Percentiles rank a stretch among this genome's conserved stretches.
These are phyloP conservation scores for Curvularia verruculosa DNA, from an alignment of 2,329 filamentous ascomycete genomes.

Conservation along the genomic window DNA sequence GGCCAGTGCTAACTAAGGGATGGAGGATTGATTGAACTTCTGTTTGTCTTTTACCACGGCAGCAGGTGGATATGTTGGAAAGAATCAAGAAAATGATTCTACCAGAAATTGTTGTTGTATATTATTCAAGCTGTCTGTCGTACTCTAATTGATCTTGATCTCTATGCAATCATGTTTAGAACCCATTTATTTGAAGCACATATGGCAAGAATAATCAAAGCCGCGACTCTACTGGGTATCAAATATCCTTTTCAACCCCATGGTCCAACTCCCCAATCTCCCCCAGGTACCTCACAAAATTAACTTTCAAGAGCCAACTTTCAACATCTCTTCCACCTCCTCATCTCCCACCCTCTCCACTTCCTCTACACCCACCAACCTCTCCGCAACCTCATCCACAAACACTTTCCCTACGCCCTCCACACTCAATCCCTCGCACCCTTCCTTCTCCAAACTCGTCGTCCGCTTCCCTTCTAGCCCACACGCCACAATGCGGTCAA, in stretches of 20 bases:
- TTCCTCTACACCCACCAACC: constrained; percentile 29
- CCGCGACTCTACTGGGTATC: not conserved
- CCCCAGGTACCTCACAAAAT: no score
- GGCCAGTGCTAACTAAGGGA: not conserved
- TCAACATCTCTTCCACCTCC: constrained; percentile 18
- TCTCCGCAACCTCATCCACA: constrained; percentile 48
- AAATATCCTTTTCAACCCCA: not conserved
- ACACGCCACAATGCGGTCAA: constrained; percentile 83
- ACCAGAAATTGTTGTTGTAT: not conserved
- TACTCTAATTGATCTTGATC: not conserved
- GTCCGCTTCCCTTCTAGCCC: constrained; percentile 79
- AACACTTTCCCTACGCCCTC: constrained; percentile 50
- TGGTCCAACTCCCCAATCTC: no score
- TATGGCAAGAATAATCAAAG: not conserved
- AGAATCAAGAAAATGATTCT: not conserved
- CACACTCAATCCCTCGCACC: constrained; percentile 44
- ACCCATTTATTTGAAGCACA: not conserved
- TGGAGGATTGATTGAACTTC: not conserved
- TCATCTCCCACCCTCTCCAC: constrained; percentile 26
- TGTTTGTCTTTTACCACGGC: not conserved
- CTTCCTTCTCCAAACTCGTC: constrained; percentile 72
- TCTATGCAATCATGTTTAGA: not conserved
- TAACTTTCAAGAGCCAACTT: not conserved
- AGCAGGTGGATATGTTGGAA: not conserved
- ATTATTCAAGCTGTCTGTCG: not conserved